Conservation (phyloP, 495 filamentous ascomycete species). For the Talaromyces wortmannii region DNA sequence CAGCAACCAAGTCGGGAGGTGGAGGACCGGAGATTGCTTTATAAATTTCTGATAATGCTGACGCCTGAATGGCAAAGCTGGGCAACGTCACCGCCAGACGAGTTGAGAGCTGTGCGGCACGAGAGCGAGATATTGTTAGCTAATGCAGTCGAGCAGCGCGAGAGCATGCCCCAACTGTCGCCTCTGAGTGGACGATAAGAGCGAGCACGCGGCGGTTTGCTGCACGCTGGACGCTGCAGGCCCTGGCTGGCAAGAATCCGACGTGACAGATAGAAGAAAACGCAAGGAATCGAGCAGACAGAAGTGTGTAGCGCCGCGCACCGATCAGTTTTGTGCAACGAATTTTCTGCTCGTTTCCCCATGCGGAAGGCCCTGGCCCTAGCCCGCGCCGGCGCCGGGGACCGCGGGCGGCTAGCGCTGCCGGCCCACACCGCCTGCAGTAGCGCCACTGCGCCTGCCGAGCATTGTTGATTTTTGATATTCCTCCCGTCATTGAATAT, state of each 20-base stretch:
- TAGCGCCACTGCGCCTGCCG: too few species aligned
- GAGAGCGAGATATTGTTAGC: background rate
- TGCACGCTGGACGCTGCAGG: background rate
- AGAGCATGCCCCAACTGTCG: slow-evolving; percentile 15
- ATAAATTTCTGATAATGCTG: background rate
- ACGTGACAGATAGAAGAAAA: background rate
- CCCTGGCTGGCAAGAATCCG: slow-evolving; percentile 1
- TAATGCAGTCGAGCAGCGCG: slow-evolving; percentile 13
- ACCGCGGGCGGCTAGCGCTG: too few species aligned
- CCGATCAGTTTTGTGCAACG: too few species aligned
- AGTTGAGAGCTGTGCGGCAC: slow-evolving; percentile 16
- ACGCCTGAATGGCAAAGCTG: background rate
- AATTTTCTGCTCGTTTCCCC: too few species aligned
- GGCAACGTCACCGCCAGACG: slow-evolving; percentile 2
- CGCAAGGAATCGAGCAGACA: background rate
- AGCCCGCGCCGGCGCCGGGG: too few species aligned
- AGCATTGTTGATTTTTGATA: too few species aligned
- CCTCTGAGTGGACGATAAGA: slow-evolving; percentile 15
- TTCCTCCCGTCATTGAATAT: too few species aligned
- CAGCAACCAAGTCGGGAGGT: background rate
- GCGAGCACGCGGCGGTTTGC: background rate
- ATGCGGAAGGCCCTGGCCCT: too few species aligned
- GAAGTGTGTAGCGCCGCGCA: too few species aligned
- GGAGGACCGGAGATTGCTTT: slow-evolving; percentile 4
- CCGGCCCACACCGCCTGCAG: too few species aligned